These are phyloP conservation scores for Lichina pygmaea DNA, from an alignment of 495 filamentous ascomycete species.

Conservation along the genomic window DNA sequence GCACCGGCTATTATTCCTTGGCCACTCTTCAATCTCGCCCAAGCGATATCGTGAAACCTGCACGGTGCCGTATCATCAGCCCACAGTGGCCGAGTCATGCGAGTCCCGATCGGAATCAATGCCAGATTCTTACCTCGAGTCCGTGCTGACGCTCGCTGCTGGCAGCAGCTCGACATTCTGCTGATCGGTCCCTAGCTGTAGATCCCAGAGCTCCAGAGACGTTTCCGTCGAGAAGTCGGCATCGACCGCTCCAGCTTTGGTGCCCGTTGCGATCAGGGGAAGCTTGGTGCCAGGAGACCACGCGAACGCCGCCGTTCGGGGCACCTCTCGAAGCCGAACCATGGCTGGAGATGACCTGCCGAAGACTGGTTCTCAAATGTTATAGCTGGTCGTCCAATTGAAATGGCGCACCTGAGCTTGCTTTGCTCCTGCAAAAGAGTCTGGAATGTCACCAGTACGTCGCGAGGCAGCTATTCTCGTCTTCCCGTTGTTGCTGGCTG, in stretches of 20 bases:
- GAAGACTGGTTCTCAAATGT: neutral
- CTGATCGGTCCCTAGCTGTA: constrained; percentile 46
- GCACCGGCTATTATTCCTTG: constrained; percentile 84
- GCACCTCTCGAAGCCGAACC: constrained; percentile 86
- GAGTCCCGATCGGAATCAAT: neutral
- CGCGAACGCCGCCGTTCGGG: constrained; percentile 85
- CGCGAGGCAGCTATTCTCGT: too few relatives aligned
- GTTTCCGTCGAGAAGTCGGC: constrained; percentile 96
- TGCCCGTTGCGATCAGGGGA: constrained; percentile 82
- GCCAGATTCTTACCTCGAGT: constrained; percentile 46
- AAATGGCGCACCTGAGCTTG: too few relatives aligned
- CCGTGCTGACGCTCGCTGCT: constrained; percentile 53
- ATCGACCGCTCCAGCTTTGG: constrained; percentile 78
- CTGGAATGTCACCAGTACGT: too few relatives aligned
- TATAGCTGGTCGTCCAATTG: too few relatives aligned
- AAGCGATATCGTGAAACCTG: constrained; percentile 94
- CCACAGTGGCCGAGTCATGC: neutral
- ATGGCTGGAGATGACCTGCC: constrained; percentile 21
- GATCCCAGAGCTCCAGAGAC: constrained; percentile 88
- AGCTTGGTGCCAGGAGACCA: constrained; percentile 60
- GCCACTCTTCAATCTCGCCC: constrained; percentile 54
- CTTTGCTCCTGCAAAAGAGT: too few relatives aligned
- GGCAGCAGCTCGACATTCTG: constrained; percentile 65
- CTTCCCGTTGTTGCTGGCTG: too few relatives aligned
- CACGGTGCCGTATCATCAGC: neutral